These are phyloP conservation scores for Abortiporus biennis DNA, from an alignment of 1,284 basidiomycete genomes.

Conservation along the genomic window DNA sequence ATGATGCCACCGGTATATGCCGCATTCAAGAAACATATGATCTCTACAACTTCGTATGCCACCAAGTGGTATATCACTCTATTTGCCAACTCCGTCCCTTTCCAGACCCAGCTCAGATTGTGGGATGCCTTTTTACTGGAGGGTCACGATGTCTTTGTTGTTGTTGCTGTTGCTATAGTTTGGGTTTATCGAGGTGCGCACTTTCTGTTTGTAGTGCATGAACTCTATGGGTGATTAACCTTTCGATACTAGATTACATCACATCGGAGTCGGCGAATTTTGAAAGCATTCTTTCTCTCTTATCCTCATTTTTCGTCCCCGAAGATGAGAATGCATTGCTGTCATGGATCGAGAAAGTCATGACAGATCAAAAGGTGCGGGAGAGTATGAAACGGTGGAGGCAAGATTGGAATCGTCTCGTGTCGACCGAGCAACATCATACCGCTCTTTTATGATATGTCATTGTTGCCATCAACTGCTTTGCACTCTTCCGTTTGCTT, in stretches of 20 bases:
- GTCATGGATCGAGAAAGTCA: slow-evolving; percentile 72
- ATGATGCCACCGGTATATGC: slow-evolving; percentile 87
- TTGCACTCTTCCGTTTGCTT: neutral
- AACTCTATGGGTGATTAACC: too few species aligned
- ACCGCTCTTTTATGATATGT: slow-evolving; percentile 51
- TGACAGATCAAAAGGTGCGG: slow-evolving; percentile 66
- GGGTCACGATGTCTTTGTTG: slow-evolving; percentile 84
- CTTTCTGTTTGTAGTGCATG: slow-evolving; percentile 3
- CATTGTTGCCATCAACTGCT: neutral
- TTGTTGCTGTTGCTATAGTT: slow-evolving; percentile 81
- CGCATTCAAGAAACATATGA: slow-evolving; percentile 81
- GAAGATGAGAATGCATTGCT: slow-evolving; percentile 82
- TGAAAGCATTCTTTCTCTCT: slow-evolving; percentile 82
- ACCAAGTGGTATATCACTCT: slow-evolving; percentile 99
- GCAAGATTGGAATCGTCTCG: slow-evolving; percentile 65
- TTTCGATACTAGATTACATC: slow-evolving; percentile 56
- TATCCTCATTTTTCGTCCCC: slow-evolving; percentile 89
- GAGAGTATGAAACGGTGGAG: slow-evolving; percentile 69
- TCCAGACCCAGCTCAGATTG: slow-evolving; percentile 88
- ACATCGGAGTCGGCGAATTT: slow-evolving; percentile 76
- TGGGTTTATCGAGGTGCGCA: slow-evolving; percentile 79
- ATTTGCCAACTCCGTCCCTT: slow-evolving; percentile 94
- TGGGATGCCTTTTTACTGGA: slow-evolving; percentile 95
- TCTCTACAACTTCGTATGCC: slow-evolving; percentile 91
- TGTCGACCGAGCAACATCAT: slow-evolving; percentile 58